phyloP scores from a whole-genome alignment of 2,329 filamentous ascomycete species.

The Fusarium sp. region DNA sequence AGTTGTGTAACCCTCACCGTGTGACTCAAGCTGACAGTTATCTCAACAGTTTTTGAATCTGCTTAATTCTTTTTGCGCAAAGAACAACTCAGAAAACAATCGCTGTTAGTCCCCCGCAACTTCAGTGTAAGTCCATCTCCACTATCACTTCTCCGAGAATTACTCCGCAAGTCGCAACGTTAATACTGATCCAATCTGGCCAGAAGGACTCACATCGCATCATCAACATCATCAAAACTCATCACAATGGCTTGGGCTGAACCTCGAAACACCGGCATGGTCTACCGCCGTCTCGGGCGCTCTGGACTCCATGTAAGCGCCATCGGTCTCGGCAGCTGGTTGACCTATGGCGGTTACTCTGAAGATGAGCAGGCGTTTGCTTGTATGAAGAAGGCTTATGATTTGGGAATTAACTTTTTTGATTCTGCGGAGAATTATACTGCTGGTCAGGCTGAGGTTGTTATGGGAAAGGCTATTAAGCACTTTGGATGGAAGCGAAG shows the following conservation, averaged over 20 bases:
- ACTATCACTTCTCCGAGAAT: slow-evolving; percentile 44
- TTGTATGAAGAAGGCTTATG: slow-evolving; percentile 71
- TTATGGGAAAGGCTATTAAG: slow-evolving; percentile 72
- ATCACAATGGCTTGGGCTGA: slow-evolving; percentile 56
- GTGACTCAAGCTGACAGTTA: neutral
- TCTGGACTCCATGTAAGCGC: slow-evolving; percentile 75
- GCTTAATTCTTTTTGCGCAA: neutral
- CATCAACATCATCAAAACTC: slow-evolving; percentile 6
- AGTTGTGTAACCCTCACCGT: neutral
- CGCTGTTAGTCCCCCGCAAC: neutral
- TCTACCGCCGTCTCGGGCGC: slow-evolving; percentile 56
- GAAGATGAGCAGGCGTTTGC: slow-evolving; percentile 69
- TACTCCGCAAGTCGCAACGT: slow-evolving; percentile 12
- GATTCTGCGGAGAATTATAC: slow-evolving; percentile 70
- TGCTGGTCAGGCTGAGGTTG: slow-evolving; percentile 71
- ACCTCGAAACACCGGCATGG: slow-evolving; percentile 58
- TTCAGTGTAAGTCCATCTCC: slow-evolving; percentile 22
- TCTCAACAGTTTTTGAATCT: neutral
- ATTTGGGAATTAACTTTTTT: slow-evolving; percentile 71
- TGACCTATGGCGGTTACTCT: slow-evolving; percentile 76
- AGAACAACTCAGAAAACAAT: neutral
- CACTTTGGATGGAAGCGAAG: slow-evolving; percentile 70
- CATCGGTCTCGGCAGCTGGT: slow-evolving; percentile 72
- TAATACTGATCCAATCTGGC: neutral
- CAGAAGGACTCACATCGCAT: too few relatives aligned